Conservation (phyloP, 208 protist species). For the Vickermania spadyakhi region DNA sequence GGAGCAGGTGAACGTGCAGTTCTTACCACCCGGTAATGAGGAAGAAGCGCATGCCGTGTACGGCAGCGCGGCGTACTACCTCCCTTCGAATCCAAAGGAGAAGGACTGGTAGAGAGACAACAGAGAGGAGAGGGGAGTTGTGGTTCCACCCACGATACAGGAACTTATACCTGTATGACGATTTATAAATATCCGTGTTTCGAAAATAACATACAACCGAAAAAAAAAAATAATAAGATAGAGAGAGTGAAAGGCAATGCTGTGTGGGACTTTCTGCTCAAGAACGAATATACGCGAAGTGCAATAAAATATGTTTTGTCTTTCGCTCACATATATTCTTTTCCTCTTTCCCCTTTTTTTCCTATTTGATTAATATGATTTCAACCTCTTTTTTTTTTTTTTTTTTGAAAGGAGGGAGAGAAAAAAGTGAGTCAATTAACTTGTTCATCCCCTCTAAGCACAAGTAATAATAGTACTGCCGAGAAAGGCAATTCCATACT, state of each 20-base stretch:
- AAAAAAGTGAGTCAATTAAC: too few species aligned
- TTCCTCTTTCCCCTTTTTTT: neutral
- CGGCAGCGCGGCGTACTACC: neutral
- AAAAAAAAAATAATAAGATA: neutral
- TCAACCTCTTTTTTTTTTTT: neutral
- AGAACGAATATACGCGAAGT: too few species aligned
- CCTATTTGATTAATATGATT: neutral
- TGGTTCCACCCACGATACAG: too few species aligned
- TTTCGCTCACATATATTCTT: neutral
- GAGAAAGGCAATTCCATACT: neutral
- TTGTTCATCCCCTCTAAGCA: too few species aligned
- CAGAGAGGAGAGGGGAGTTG: neutral
- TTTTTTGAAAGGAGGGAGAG: neutral
- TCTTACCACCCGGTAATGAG: neutral
- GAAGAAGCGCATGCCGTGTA: neutral
- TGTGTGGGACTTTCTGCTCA: neutral
- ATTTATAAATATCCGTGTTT: neutral
- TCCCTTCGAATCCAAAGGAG: neutral
- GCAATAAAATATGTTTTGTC: too few species aligned
- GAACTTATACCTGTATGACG: neutral
- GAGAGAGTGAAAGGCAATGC: neutral
- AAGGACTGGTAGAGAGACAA: neutral
- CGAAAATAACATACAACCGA: neutral
- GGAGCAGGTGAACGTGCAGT: neutral
- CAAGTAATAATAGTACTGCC: too few species aligned